Evolutionary conservation across 108 stramenopile species (phyloP), one percentile per base, ranked within the genome.

Genomic region (Nannochloropsis salina): DNA sequence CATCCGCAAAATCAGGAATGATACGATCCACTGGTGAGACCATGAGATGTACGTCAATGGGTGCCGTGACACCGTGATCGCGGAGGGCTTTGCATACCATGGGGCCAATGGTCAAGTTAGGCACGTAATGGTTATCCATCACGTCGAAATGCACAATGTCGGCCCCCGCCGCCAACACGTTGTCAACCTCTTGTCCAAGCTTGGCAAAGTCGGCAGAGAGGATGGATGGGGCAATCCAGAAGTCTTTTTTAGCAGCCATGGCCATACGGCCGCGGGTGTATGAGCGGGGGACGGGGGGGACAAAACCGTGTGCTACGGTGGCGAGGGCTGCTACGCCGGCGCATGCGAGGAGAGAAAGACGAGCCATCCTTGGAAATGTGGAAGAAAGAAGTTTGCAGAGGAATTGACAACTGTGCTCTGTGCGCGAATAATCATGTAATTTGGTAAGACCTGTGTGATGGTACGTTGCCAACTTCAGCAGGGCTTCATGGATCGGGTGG

Each of bases 111-210:
- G 98, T 98, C 41, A 99, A 93, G 93, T 97, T 99, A 44, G 98
- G 98, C 9, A 98, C 96, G 91, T 96, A 99, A 93, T 99, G 98
- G 91, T 97, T 98, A 93, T 99, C 98, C 98, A 99, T 99, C 85
- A 99, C 97, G 86, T 99, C 98, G 86, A 99, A 99, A 93, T 99
- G 98, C 74, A 99, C 94, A 84, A 99, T 95, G 88, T 98, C 98
- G 83, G 98, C 98, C 40, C 98, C 98, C 42, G 98, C 98, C 82
- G 92, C 93, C 84, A 99, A 93, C 42, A 96, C 94, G 90, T 98
- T 96, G 92, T 96, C 95, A 45, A 99, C 98, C 92, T 99, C 98
- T 88, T 95, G 94, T 83, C 98, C 98, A 45, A 99, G 94, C 43
- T 87, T 90, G 44, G 98, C 98, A 87, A 99, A 97, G 91, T 99